Percentiles rank a stretch among this genome's conserved stretches.
These are phyloP conservation scores for Isabelozyma pseudorhagii DNA, from an alignment of 805 yeast genomes.

Conservation along the genomic window DNA sequence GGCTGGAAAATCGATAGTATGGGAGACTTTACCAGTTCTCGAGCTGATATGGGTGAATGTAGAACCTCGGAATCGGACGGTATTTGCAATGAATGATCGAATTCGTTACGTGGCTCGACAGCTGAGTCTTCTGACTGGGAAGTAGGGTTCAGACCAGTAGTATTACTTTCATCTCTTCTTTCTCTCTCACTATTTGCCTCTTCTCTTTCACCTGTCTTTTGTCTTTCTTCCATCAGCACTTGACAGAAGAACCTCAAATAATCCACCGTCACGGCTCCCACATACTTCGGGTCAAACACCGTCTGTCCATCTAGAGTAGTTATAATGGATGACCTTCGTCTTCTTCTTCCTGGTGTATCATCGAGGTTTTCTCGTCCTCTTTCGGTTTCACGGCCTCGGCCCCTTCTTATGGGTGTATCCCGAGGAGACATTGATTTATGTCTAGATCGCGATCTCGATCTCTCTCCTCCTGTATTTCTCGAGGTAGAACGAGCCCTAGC, in stretches of 20 bases:
- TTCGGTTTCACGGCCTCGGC: background rate
- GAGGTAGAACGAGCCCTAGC: background rate
- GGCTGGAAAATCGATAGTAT: background rate
- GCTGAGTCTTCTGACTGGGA: background rate
- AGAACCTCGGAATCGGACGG: constrained; percentile 13
- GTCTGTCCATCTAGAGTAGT: constrained; percentile 17
- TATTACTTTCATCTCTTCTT: background rate
- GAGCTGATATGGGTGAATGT: constrained; percentile 11
- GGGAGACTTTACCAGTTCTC: background rate
- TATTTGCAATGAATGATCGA: constrained; percentile 26
- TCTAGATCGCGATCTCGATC: background rate
- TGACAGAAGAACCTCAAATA: constrained; percentile 33
- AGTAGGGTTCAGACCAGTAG: background rate
- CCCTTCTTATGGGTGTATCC: background rate
- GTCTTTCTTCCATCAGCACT: constrained; percentile 16
- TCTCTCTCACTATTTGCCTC: constrained; percentile 3
- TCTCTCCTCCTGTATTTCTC: background rate
- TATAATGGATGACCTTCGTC: constrained; percentile 27
- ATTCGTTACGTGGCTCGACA: constrained; percentile 10
- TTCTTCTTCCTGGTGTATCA: background rate
- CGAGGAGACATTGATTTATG: background rate
- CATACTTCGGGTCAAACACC: constrained; percentile 26
- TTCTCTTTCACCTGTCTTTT: constrained; percentile 5
- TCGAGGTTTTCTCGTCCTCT: too few relatives aligned
- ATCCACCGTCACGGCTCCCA: constrained; percentile 36